Percentiles rank a stretch among this genome's conserved stretches.
Evolutionary conservation across 164 flowering plant species (phyloP).

Genomic region (Brasenia schreberi): DNA sequence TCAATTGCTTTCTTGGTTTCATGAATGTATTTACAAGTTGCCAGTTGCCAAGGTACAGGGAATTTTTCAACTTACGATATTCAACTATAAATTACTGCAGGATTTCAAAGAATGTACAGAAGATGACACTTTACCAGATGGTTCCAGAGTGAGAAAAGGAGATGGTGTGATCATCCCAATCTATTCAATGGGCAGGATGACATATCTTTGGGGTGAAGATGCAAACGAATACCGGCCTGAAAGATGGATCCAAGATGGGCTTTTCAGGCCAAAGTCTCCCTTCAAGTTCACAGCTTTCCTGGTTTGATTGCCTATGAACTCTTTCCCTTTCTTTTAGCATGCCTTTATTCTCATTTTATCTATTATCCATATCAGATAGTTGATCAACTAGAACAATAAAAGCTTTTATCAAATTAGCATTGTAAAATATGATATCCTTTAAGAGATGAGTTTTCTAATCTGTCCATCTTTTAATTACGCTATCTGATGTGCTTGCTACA

Average conservation of each 20-base stretch:
- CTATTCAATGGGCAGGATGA: constrained; percentile 69
- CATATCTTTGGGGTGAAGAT: constrained; percentile 55
- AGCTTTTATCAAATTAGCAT: not conserved
- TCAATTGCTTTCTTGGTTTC: not conserved
- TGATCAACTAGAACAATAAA: too few species aligned
- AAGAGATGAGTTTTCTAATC: too few species aligned
- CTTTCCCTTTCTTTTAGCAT: too few species aligned
- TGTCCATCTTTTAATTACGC: too few species aligned
- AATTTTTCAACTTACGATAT: not conserved
- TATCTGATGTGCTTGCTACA: constrained; percentile 8
- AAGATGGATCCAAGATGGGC: constrained; percentile 50
- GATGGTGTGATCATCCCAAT: constrained; percentile 35
- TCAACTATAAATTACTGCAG: constrained; percentile 11
- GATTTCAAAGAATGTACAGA: constrained; percentile 34
- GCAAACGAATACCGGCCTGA: constrained; percentile 43
- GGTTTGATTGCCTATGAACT: constrained; percentile 9
- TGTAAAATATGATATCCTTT: too few species aligned
- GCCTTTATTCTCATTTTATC: too few species aligned
- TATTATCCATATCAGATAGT: too few species aligned
- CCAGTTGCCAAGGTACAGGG: not conserved
- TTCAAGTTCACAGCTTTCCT: constrained; percentile 55
- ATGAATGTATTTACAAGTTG: too few species aligned
- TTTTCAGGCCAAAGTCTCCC: constrained; percentile 39
- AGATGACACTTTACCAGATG: constrained; percentile 63
- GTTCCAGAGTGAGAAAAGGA: constrained; percentile 38